phyloP scores from a whole-genome alignment of 768 basidiomycete genomes.

The Termitomyces sp. region DNA sequence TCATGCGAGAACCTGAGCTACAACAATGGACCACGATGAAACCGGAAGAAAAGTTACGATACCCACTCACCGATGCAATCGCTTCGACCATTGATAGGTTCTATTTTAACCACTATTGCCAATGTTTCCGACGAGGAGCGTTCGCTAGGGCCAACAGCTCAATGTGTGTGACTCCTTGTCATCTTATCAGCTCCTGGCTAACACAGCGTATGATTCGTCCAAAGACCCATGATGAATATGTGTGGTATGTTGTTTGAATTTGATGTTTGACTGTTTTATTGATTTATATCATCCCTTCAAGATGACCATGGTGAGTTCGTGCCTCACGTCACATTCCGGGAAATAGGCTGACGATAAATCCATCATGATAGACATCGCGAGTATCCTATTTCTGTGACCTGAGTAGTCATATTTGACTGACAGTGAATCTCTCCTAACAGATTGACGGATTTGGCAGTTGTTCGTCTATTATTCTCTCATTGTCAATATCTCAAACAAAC shows the following conservation, averaged over 20 bases:
- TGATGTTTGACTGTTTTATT: not conserved
- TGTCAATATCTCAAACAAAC: not conserved
- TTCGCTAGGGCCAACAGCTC: conserved; percentile 89
- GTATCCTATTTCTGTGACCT: conserved; percentile 12
- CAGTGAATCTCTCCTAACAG: conserved; percentile 22
- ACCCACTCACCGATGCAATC: conserved; percentile 67
- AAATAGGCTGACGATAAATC: not conserved
- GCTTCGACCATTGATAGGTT: conserved; percentile 74
- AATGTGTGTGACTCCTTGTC: conserved; percentile 53
- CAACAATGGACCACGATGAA: conserved; percentile 77
- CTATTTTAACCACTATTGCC: conserved; percentile 89
- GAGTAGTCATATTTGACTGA: not conserved
- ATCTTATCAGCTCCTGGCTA: not conserved
- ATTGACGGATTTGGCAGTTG: conserved; percentile 85
- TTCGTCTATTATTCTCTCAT: conserved; percentile 27
- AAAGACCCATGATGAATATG: conserved; percentile 85
- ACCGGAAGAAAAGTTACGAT: conserved; percentile 50
- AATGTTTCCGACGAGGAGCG: conserved; percentile 78
- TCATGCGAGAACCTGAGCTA: conserved; percentile 85
- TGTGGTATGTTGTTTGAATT: conserved; percentile 43
- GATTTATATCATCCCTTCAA: conserved; percentile 18
- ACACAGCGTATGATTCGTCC: conserved; percentile 1
- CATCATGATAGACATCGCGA: conserved; percentile 16
- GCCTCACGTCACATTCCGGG: not conserved
- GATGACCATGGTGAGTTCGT: conserved; percentile 71